Base-by-base conservation (phyloP, 129 eudicot genomes). In the Gnaphalium uliginosum region DNA sequence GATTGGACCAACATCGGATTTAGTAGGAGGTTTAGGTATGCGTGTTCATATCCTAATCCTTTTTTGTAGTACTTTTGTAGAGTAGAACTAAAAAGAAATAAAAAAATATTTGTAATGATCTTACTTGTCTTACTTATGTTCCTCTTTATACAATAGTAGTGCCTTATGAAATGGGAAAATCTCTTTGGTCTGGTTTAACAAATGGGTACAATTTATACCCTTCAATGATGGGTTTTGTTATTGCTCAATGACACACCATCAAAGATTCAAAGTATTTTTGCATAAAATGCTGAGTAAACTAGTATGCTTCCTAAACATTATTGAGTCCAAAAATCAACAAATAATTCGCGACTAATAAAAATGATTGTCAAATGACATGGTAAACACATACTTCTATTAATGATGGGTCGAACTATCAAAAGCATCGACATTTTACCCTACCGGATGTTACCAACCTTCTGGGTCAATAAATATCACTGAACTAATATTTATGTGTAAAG, bases 381-480 rank as follows among this genome's bases (percentile, higher is more conserved):
- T 21, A 54, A 54, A n/a, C 60, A 54, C 60, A 54, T 4, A 19
- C 2, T 9, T 41, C 13, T 41, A 46, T 46, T 46, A 37, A 22
- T 43, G 73, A 1, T 68, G 57, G 58, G 11, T 39, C 14, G 46
- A 37, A 10, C 46, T 39, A 39, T 71, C 64, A 50, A 19, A 46
- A 23, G n/a, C 53, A 71, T 27, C 43, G n/a, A 50, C 75, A 71
- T 32, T 21, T 71, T 71, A 53, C 76, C 46, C 46, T 39, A 39
- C 46, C 10, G 46, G 24, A n/a, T n/a, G 1, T 4, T 53, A 19
- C 59, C n/a, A 19, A 18, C 68, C 58, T 37, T 56, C 10, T 56
- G 67, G 76, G 67, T 57, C 33, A 46, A 68, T 19, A 33, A 6
- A 60, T 41, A 43, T 43, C 2, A 68, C 41, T 68, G 26, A 66